A percentile compares a stretch with the other conserved stretches of the same genome.
Evolutionary conservation across 306 rosid species (phyloP).

Genomic region (peach (Prunus persica)): DNA sequence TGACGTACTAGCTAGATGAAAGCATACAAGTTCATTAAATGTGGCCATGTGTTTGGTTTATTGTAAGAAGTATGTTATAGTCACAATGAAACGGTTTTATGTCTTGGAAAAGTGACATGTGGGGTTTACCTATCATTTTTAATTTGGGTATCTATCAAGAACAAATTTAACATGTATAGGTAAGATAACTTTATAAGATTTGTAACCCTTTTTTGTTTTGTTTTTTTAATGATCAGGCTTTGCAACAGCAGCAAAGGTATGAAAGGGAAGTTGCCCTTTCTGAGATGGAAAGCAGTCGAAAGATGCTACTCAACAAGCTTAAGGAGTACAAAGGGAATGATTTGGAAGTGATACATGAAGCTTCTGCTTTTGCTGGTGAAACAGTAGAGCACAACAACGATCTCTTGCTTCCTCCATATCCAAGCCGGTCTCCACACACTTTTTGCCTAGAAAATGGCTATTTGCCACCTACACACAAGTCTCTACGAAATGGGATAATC

Average conservation of each 20-base stretch:
- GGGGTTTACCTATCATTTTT: neutral
- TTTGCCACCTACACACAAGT: slow-evolving; percentile 41
- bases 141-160: neutral
- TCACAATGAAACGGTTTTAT: neutral
- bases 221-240: slow-evolving; percentile 43
- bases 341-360: slow-evolving; percentile 80
- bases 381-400: slow-evolving; percentile 74
- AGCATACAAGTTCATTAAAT: neutral
- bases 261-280: slow-evolving; percentile 83
- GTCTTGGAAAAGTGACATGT: neutral
- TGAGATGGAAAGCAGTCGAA: slow-evolving; percentile 85
- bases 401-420: slow-evolving; percentile 89
- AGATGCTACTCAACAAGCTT: slow-evolving; percentile 69
- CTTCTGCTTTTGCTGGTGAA: slow-evolving; percentile 87
- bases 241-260: slow-evolving; percentile 72
- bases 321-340: slow-evolving; percentile 74
- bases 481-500: slow-evolving; percentile 50
- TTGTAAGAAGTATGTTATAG: neutral
- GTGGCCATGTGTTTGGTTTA: neutral
- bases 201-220: neutral
- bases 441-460: slow-evolving; percentile 46
- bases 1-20: neutral
- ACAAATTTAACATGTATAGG: neutral
- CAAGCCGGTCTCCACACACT: slow-evolving; percentile 56
- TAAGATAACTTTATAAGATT: slow-evolving; percentile 4